Conservation (phyloP, 2,329 filamentous ascomycete genomes). For the Fusarium buxicola region DNA sequence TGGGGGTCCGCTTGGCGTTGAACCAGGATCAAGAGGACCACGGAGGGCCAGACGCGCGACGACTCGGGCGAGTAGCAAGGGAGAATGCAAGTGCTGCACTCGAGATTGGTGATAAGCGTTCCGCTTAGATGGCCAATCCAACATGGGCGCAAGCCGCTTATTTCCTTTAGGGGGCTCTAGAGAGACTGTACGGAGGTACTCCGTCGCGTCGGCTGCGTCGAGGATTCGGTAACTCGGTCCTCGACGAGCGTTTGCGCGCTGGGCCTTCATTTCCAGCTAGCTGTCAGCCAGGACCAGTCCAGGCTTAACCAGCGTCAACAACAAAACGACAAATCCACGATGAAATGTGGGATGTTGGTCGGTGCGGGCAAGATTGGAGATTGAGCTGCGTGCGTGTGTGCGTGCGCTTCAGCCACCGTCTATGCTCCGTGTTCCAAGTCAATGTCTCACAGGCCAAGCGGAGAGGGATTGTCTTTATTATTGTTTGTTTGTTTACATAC, state of each 20-base stretch:
- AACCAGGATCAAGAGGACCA: slow-evolving; percentile 32
- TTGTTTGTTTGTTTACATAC: slow-evolving; percentile 46
- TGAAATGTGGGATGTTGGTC: slow-evolving; percentile 19
- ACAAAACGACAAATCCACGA: slow-evolving; percentile 13
- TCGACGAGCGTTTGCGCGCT: slow-evolving; percentile 33
- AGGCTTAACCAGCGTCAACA: slow-evolving; percentile 27
- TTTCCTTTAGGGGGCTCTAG: slow-evolving; percentile 29
- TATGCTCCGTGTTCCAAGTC: slow-evolving; percentile 33
- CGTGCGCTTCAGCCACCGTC: slow-evolving; percentile 32
- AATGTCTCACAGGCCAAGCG: slow-evolving; percentile 39
- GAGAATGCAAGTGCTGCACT: slow-evolving; percentile 42
- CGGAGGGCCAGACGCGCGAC: slow-evolving; percentile 30
- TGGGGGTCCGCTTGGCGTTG: slow-evolving; percentile 42
- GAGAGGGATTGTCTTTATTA: slow-evolving; percentile 29
- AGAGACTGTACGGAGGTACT: slow-evolving; percentile 24
- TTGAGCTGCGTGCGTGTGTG: slow-evolving; percentile 21
- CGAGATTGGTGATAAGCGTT: slow-evolving; percentile 46
- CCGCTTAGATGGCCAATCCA: slow-evolving; percentile 34
- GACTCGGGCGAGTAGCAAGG: slow-evolving; percentile 41
- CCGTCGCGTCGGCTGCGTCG: slow-evolving; percentile 28
- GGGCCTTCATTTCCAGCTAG: slow-evolving; percentile 41
- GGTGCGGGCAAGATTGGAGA: slow-evolving; percentile 26
- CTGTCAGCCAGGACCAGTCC: slow-evolving; percentile 28
- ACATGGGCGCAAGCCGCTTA: slow-evolving; percentile 39
- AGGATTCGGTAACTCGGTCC: slow-evolving; percentile 21